Conservation (phyloP, 2,329 filamentous ascomycete genomes). For the Paecilomyces sp. region DNA sequence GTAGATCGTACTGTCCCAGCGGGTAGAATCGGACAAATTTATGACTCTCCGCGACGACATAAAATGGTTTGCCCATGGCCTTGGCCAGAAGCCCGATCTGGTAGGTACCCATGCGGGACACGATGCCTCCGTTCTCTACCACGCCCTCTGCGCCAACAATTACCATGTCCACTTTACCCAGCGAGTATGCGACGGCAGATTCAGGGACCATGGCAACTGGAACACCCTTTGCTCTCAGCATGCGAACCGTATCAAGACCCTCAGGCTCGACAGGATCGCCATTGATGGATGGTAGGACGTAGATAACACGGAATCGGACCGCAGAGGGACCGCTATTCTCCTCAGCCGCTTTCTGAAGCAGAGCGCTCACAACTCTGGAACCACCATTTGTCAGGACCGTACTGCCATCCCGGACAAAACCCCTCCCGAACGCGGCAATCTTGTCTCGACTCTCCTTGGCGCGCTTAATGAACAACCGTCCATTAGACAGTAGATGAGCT, state of each 20-base stretch:
- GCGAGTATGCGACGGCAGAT: conserved; percentile 69
- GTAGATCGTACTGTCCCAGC: conserved; percentile 71
- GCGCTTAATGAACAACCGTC: conserved; percentile 74
- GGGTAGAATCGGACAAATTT: conserved; percentile 91
- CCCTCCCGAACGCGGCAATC: conserved; percentile 72
- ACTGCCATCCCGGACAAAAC: conserved; percentile 69
- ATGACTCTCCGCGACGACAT: conserved; percentile 90
- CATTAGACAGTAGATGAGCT: conserved; percentile 77
- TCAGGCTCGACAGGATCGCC: conserved; percentile 44
- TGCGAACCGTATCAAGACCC: conserved; percentile 62
- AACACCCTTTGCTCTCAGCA: conserved; percentile 66
- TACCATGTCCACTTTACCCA: conserved; percentile 64
- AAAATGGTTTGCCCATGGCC: conserved; percentile 67
- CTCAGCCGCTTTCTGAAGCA: conserved; percentile 68
- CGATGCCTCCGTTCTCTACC: conserved; percentile 87
- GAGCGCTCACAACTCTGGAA: conserved; percentile 70
- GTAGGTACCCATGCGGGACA: conserved; percentile 78
- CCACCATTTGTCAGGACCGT: conserved; percentile 89
- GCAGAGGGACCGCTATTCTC: conserved; percentile 48
- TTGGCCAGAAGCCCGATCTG: conserved; percentile 80
- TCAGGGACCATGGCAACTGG: conserved; percentile 76
- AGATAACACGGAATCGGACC: conserved; percentile 76
- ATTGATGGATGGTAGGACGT: conserved; percentile 49
- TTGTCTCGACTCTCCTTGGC: conserved; percentile 78
- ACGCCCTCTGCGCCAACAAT: conserved; percentile 73